Evolutionary conservation across 768 basidiomycete genomes (phyloP), one percentile per base, ranked within the genome.

Genomic region (Exsudoporus frostii): DNA sequence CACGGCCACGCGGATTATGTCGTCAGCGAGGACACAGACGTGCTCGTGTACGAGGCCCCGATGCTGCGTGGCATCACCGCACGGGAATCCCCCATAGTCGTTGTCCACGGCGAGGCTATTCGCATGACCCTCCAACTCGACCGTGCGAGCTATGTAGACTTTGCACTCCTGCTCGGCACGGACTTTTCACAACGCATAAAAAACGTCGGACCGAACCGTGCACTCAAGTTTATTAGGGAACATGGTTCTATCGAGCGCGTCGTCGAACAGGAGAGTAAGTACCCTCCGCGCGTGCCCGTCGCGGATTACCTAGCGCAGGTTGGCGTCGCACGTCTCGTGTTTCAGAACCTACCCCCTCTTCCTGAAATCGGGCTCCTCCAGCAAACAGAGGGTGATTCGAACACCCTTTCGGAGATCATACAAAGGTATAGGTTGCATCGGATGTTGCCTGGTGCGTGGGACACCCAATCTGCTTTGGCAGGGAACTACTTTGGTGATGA

Each of bases 11-110:
- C 90, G 0, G 92, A 97, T 70, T 93, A 82, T 63, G 94, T 96
- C 19, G 90, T 82, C 5, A 95, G 89, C 58, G 94, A 97, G 72
- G 94, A 97, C 67, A 90, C 90, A 22, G 91, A 93, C 61, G 90
- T 92, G 14, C 74, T 93, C 37, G 74, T 89, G 2, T 92, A 92
- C 68, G 89, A 83, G 59, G 92, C 85, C 0, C 90, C 92, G 0
- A 75, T 97, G 42, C 63, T 97, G 17, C 87, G 90, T 32, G 89
- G 90, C 65, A 72, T 94, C 40, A 85, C 90, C 14, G 79, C 72
- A 41, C 76, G 79, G 4, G 69, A 74, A 25, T 75, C 73, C 1
- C 85, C 91, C 7, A 76, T 97, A 4, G 68, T 80, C 34, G 54
- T 85, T 46, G 76, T 94, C 45, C 81, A 79, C 15, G 90, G 89